A percentile compares a stretch with the other conserved stretches of the same genome.
These are phyloP conservation scores for Psidium friedrichsthalianum DNA, from an alignment of 345 rosid species.

Conservation along the genomic window DNA sequence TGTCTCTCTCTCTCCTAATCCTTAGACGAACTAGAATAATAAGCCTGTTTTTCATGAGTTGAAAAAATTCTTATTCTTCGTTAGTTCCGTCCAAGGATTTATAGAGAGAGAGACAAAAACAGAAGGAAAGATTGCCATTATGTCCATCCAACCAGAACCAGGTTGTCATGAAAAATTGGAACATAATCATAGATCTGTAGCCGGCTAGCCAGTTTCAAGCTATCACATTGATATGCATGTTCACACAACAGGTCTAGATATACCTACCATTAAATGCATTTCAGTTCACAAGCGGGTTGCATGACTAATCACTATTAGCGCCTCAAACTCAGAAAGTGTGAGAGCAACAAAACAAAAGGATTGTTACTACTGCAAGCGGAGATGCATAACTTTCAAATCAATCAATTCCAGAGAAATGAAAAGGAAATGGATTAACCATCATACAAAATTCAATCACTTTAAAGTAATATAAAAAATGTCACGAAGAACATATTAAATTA, in stretches of 20 bases:
- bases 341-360: background rate
- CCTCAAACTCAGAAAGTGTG: background rate
- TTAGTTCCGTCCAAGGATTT: background rate
- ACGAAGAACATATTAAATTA: background rate
- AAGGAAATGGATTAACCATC: background rate
- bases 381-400: background rate
- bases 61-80: background rate
- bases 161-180: background rate
- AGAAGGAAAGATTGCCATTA: background rate
- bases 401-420: background rate
- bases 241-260: background rate
- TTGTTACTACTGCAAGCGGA: background rate
- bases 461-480: background rate
- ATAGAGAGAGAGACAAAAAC: background rate
- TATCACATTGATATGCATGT: background rate
- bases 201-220: background rate
- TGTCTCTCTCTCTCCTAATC: background rate
- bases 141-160: background rate
- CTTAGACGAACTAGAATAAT: background rate
- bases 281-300: background rate
- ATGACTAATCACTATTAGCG: background rate
- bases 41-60: background rate
- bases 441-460: background rate
- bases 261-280: background rate
- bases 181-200: background rate